Evolutionary conservation across 2,329 filamentous ascomycete species (phyloP), one percentile per base, ranked within the genome.

Genomic region (Monilinia polystroma): DNA sequence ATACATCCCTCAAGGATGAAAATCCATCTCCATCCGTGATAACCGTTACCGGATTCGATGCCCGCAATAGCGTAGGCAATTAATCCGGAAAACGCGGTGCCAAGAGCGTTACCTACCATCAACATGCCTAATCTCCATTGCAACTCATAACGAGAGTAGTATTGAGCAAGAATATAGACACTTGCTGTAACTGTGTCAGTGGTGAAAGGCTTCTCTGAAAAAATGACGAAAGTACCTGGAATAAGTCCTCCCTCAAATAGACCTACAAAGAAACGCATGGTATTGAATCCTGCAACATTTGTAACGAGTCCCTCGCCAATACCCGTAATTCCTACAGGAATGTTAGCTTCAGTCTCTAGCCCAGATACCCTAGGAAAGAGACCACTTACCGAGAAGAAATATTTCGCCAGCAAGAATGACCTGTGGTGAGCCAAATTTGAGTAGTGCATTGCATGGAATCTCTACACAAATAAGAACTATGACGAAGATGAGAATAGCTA

Each of bases 61-160:
- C 41, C 41, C 32, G 56, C 56, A 59, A 59, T n/a, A 47, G 56
- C 56, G 29, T 47, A 59, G 26, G 56, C 41, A 59, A 59, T 41
- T 3, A 59, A 29, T 59, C 41, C 56, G 16, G 56, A 11, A 59
- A 59, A 32, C 32, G 41, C 56, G 6, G 18, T 47, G 29, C 56
- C 56, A 59, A 47, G 26, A 4, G 56, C 56, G 6, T 59, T 47
- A 1, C 18, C 41, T n/a, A 47, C 26, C 41, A 59, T 59, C 26
- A 59, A 47, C 18, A 35, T 59, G 26, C 23, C 41, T 5, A 47
- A 47, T 47, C 41, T 59, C 23, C 41, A 47, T 23, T 47, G 41
- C 8, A 32, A 47, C 32, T 59, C 41, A 35, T 59, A 59, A 20
- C 18, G 41, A 47, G 26, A 26, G 26, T 59, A 59, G 20, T 47